These are phyloP conservation scores for Erigeron philadelphicus DNA, from an alignment of 140 eudicot genomes.

Conservation along the genomic window DNA sequence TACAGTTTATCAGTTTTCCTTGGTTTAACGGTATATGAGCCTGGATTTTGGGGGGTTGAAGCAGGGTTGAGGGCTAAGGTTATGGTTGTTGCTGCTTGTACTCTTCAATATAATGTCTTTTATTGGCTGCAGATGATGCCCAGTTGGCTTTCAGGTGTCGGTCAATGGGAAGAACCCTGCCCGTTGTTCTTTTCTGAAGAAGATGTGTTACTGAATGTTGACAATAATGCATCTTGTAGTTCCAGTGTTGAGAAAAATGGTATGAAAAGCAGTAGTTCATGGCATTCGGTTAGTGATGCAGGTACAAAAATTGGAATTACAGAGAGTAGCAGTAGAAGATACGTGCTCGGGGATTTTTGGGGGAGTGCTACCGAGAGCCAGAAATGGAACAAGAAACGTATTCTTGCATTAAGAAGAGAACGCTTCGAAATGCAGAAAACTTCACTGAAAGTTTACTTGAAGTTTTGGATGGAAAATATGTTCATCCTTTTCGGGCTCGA, in stretches of 20 bases:
- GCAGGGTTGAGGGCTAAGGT: constrained; percentile 55
- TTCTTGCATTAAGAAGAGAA: constrained; percentile 47
- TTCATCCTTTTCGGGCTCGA: constrained; percentile 66
- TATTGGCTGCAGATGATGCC: constrained; percentile 55
- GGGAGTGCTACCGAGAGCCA: constrained; percentile 47
- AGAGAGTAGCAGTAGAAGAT: constrained; percentile 25
- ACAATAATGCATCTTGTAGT: constrained; percentile 10
- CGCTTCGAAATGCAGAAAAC: constrained; percentile 60
- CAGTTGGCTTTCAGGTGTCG: constrained; percentile 31
- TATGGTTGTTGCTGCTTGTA: constrained; percentile 55
- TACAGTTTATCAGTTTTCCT: constrained; percentile 36
- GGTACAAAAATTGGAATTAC: constrained; percentile 27
- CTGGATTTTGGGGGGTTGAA: constrained; percentile 58
- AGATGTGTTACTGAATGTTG: constrained; percentile 23
- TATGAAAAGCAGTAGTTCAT: constrained; percentile 31
- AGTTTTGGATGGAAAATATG: constrained; percentile 59
- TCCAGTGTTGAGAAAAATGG: constrained; percentile 9
- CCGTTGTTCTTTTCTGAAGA: constrained; percentile 39
- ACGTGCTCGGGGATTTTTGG: constrained; percentile 30
- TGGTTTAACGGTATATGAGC: constrained; percentile 48
- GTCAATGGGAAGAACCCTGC: constrained; percentile 62
- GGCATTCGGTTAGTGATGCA: constrained; percentile 28
- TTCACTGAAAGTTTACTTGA: constrained; percentile 50
- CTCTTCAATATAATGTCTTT: constrained; percentile 56
- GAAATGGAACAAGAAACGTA: constrained; percentile 54